Evolutionary conservation across 371 early-diverging fungal species (phyloP), one percentile per base, ranked within the genome.

Genomic region (Phascolomyces articulosus): DNA sequence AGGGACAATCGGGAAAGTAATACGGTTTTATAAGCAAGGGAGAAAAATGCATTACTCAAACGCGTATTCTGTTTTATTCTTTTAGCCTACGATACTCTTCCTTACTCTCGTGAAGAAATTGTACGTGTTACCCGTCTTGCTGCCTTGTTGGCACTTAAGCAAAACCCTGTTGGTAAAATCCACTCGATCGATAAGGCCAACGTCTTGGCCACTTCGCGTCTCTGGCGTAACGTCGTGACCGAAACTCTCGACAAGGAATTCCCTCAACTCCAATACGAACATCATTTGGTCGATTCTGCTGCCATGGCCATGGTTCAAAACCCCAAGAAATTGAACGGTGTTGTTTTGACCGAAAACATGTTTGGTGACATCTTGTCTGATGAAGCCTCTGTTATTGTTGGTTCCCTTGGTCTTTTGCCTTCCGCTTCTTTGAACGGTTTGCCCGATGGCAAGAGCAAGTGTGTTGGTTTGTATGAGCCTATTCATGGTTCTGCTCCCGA

Each of bases 401-500:
- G 98, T 24, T 91, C 91, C 51, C 87, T 98, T 55, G 98, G 98
- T 53, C 85, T 97, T 60, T 75, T 98, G 71, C 98, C 98, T 18
- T 91, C 91, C 31, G 98, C 98, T 8, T 90, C 91, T 55, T 83
- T 98, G 74, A 91, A 78, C 68, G 94, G 95, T 27, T 87, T 94
- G 51, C 94, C 94, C 24, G 85, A 88, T 66, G 87, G 88, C 61
- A 85, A 84, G 68, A 81, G 84, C 74, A 79, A 83, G 65, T 86
- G 90, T 72, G 78, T 92, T 58, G 97, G 98, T 65, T 71, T 98
- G 59, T 98, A 97, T 71, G 98, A 98, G 79, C 98, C 98, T 29
- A 97, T 97, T 69, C 98, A 98, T 79, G 98, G 98, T 38, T 95
- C 95, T 28, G 98, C 98, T 2, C 98, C 98, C 41, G 98, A 98